phyloP scores from a whole-genome alignment of 306 rosid genomes.

The Glycyrrhiza uralensis region DNA sequence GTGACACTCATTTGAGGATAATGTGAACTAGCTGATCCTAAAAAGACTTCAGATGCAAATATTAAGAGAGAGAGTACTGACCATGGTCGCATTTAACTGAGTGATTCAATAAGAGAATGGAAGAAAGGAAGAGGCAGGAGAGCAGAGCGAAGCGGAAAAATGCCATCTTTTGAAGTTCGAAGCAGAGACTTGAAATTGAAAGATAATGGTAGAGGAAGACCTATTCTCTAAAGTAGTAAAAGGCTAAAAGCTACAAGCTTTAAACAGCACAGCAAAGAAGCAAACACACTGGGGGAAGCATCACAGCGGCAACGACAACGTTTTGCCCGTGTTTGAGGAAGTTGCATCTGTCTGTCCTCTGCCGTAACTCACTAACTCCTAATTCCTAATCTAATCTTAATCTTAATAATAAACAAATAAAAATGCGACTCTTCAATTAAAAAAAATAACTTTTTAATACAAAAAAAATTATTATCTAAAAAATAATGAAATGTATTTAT shows the following conservation, averaged over 20 bases:
- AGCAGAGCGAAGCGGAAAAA: constrained; percentile 30
- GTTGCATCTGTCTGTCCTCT: neutral
- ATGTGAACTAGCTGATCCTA: neutral
- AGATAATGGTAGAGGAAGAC: neutral
- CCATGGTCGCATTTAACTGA: constrained; percentile 50
- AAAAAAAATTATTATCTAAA: too few species aligned
- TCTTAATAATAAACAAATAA: too few species aligned
- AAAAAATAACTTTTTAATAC: too few species aligned
- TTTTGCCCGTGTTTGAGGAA: neutral
- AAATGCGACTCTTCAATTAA: too few species aligned
- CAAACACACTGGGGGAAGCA: too few species aligned
- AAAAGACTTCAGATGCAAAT: neutral
- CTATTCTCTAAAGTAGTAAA: neutral
- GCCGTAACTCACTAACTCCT: too few species aligned
- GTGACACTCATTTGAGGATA: neutral
- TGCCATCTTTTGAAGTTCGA: constrained; percentile 37
- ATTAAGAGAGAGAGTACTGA: constrained; percentile 2
- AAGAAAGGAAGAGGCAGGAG: constrained; percentile 35
- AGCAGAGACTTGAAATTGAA: constrained; percentile 1
- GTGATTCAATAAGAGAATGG: constrained; percentile 46
- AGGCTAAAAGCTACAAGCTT: neutral
- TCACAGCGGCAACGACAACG: neutral
- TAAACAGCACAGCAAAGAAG: neutral
- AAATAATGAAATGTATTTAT: too few species aligned
- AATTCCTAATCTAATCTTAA: too few species aligned